Conservation (phyloP, 257 asterid genomes). For the Salvia miltiorrhiza region DNA sequence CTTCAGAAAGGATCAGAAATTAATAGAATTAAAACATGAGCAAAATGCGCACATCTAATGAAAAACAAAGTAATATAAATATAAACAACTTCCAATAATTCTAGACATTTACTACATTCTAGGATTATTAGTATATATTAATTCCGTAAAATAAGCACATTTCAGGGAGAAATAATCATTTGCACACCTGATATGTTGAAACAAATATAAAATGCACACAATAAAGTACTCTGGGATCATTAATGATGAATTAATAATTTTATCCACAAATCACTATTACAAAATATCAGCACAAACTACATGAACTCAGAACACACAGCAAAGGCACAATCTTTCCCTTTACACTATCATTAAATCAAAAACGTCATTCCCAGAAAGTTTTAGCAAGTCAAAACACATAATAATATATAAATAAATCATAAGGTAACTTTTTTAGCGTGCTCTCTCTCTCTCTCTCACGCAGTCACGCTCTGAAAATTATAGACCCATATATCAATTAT, state of each 20-base stretch:
- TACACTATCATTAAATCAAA: neutral
- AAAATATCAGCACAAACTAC: neutral
- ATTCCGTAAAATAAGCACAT: neutral
- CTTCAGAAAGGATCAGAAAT: constrained; percentile 17
- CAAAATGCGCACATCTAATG: neutral
- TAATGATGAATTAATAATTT: neutral
- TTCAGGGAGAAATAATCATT: neutral
- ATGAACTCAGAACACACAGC: neutral
- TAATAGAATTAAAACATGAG: neutral
- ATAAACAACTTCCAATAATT: neutral
- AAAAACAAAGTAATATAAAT: neutral
- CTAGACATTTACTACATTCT: neutral
- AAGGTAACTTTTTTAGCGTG: neutral
- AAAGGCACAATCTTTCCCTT: neutral
- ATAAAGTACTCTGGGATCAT: neutral
- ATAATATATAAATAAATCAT: neutral
- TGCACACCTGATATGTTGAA: neutral
- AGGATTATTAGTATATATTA: neutral
- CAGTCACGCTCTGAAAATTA: neutral
- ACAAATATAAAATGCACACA: neutral
- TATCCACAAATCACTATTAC: neutral
- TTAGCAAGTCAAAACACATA: no score
- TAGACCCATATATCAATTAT: neutral
- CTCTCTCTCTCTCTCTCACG: neutral
- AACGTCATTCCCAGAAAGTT: no score